These are phyloP conservation scores for Wakefieldia striispora DNA, from an alignment of 768 basidiomycete genomes.

Conservation along the genomic window DNA sequence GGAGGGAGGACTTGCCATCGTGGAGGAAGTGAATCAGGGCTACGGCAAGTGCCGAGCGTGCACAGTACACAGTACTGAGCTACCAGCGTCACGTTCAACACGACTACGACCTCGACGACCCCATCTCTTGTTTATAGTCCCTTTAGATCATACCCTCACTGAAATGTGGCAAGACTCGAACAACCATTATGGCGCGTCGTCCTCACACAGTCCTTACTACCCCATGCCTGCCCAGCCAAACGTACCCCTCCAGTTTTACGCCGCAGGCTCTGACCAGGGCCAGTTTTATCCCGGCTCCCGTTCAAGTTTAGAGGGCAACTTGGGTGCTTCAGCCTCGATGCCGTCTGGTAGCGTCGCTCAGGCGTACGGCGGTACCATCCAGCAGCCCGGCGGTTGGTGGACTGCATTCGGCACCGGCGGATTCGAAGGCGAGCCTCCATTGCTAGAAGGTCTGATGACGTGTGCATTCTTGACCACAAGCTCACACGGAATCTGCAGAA, in stretches of 20 bases:
- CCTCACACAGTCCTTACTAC: constrained; percentile 61
- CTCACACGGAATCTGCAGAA: constrained; percentile 47
- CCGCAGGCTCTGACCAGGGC: constrained; percentile 55
- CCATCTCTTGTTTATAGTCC: neutral
- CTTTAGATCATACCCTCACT: too few species aligned
- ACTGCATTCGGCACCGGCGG: constrained; percentile 95
- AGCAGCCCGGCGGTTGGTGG: constrained; percentile 82
- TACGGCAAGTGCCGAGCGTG: constrained; percentile 31
- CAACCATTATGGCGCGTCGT: constrained; percentile 55
- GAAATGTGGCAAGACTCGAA: constrained; percentile 75
- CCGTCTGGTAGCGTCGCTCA: constrained; percentile 43
- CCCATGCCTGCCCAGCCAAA: constrained; percentile 45
- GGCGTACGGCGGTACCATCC: constrained; percentile 70
- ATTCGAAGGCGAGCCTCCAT: constrained; percentile 91
- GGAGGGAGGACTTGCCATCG: constrained; percentile 30
- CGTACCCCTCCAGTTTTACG: constrained; percentile 74
- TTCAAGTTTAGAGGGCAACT: constrained; percentile 74
- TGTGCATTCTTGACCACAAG: neutral
- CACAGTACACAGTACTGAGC: too few species aligned
- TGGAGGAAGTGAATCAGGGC: constrained; percentile 1
- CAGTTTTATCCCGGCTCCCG: constrained; percentile 69
- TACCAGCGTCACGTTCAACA: constrained; percentile 10
- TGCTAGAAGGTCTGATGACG: constrained; percentile 76
- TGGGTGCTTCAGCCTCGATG: constrained; percentile 54
- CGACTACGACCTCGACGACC: constrained; percentile 12